Conservation (phyloP, 768 basidiomycete genomes). For the Suillus placidus region DNA sequence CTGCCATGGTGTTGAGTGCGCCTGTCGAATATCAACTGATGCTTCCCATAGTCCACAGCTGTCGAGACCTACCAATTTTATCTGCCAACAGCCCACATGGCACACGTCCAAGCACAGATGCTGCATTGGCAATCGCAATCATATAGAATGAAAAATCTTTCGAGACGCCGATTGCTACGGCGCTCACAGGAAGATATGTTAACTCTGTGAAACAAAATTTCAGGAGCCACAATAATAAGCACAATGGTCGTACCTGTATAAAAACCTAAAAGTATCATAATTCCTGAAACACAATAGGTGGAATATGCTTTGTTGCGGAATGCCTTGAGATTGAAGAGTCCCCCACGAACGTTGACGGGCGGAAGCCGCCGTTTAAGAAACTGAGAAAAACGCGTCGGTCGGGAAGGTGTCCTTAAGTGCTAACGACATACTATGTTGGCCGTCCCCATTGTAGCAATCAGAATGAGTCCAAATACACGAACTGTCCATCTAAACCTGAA, state of each 20-base stretch:
- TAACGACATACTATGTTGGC: conserved; percentile 53
- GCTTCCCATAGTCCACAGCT: background rate
- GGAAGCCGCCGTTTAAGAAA: conserved; percentile 51
- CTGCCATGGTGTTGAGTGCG: conserved; percentile 67
- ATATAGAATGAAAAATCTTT: conserved; percentile 62
- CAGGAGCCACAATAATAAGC: conserved; percentile 8
- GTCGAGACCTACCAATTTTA: conserved; percentile 41
- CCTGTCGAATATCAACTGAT: conserved; percentile 42
- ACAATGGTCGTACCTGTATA: conserved; percentile 54
- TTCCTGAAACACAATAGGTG: conserved; percentile 58
- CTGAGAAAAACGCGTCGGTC: conserved; percentile 8
- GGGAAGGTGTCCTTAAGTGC: conserved; percentile 8
- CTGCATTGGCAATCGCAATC: conserved; percentile 67
- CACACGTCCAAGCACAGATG: conserved; percentile 56
- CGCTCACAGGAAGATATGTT: conserved; percentile 67
- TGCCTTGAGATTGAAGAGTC: conserved; percentile 56
- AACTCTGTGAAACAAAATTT: conserved; percentile 45
- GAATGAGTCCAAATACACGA: conserved; percentile 67
- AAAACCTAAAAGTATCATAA: conserved; percentile 64
- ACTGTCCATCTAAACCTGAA: conserved; percentile 76
- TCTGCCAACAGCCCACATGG: conserved; percentile 57
- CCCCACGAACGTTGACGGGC: conserved; percentile 53
- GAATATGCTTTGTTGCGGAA: conserved; percentile 53
- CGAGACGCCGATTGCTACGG: conserved; percentile 50
- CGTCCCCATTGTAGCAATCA: conserved; percentile 51